phyloP scores from a whole-genome alignment of 345 rosid genomes.

The Arabidopsis suecica region DNA sequence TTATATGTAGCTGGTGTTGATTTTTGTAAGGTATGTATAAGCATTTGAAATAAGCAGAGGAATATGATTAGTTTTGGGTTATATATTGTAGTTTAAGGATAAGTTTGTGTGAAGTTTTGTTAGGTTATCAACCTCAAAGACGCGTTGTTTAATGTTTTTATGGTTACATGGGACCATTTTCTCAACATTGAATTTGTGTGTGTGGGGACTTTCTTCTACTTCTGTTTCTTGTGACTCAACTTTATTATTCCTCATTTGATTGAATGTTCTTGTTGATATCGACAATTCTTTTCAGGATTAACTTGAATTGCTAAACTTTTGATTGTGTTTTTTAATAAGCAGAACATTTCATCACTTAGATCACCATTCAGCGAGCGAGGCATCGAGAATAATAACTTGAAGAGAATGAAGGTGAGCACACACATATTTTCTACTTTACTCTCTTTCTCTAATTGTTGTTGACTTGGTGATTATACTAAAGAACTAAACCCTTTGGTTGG shows the following conservation, averaged over 20 bases:
- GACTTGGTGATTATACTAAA: slow-evolving; percentile 15
- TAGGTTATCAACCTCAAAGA: slow-evolving; percentile 36
- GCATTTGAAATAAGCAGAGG: background rate
- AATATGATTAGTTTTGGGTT: background rate
- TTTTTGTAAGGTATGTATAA: background rate
- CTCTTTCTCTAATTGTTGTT: background rate
- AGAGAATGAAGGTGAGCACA: slow-evolving; percentile 51
- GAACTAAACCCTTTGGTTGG: background rate
- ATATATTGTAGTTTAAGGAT: background rate
- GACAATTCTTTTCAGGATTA: background rate
- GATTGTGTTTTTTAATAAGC: slow-evolving; percentile 23
- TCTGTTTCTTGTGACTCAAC: slow-evolving; percentile 37
- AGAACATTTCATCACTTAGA: slow-evolving; percentile 59
- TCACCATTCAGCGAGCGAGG: slow-evolving; percentile 44
- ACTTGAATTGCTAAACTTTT: slow-evolving; percentile 57
- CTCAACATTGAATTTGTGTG: slow-evolving; percentile 24
- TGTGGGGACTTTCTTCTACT: slow-evolving; percentile 11
- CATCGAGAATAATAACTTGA: slow-evolving; percentile 53
- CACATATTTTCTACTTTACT: background rate
- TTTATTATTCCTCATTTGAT: background rate
- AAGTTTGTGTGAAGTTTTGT: slow-evolving; percentile 8
- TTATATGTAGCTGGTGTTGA: background rate
- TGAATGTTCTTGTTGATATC: slow-evolving; percentile 7
- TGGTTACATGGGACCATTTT: slow-evolving; percentile 12
- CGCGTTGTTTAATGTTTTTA: slow-evolving; percentile 17